These are phyloP conservation scores for Leptographium lundbergii DNA, from an alignment of 2,329 filamentous ascomycete genomes.

Conservation along the genomic window DNA sequence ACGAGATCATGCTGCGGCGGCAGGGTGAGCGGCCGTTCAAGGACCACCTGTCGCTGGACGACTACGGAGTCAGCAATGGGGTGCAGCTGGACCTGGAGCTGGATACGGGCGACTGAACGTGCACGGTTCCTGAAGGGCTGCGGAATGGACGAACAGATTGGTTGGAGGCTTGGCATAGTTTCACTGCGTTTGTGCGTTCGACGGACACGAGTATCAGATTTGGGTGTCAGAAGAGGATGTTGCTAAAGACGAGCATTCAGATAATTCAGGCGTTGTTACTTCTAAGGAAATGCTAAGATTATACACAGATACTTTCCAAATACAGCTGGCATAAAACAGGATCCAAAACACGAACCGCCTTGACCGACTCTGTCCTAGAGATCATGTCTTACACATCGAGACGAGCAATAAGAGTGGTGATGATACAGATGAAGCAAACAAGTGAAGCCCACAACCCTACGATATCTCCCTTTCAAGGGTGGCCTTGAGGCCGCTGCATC, in stretches of 20 bases:
- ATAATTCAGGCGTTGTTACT: no score
- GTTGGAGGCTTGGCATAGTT: background rate
- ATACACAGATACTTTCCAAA: no score
- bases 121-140: background rate
- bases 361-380: no score
- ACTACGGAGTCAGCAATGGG: slow-evolving; percentile 90
- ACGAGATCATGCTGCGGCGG: slow-evolving; percentile 83
- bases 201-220: background rate
- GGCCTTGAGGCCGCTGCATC: background rate
- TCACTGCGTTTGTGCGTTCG: background rate
- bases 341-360: no score
- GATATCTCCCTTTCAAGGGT: background rate
- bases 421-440: background rate
- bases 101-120: slow-evolving; percentile 43
- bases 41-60: slow-evolving; percentile 73
- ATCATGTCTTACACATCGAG: no score
- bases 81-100: slow-evolving; percentile 56
- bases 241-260: no score
- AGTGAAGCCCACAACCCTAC: background rate
- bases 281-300: no score
- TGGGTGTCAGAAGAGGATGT: background rate
- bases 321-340: no score
- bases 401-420: background rate
- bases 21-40: slow-evolving; percentile 92
- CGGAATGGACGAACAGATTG: background rate